A percentile compares a stretch with the other conserved stretches of the same genome.
Evolutionary conservation across 345 rosid genomes (phyloP).

Genomic region (Bretschneidera sinensis): DNA sequence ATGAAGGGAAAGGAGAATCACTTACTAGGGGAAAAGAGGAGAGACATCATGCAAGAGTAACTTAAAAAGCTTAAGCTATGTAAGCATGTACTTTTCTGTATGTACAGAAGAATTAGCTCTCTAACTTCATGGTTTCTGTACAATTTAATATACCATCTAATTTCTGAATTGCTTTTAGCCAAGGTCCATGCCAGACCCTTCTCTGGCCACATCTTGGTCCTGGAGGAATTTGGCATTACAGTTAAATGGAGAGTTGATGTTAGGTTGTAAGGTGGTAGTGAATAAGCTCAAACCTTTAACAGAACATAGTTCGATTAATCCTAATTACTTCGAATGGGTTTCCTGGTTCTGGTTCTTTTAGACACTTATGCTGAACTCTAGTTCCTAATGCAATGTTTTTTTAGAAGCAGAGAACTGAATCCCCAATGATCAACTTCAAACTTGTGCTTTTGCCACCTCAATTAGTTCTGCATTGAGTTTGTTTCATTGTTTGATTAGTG

Average conservation of each 20-base stretch:
- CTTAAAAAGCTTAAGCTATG: not conserved
- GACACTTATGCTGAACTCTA: not conserved
- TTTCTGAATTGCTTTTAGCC: too few relatives aligned
- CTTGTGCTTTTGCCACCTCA: not conserved
- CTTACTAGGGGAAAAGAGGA: not conserved
- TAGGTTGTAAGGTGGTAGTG: too few relatives aligned
- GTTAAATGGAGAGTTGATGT: not conserved
- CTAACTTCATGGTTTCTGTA: too few relatives aligned
- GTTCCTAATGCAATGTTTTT: not conserved
- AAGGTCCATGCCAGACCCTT: too few relatives aligned
- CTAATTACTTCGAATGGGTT: not conserved
- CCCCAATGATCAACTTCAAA: not conserved
- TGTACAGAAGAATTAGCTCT: too few relatives aligned
- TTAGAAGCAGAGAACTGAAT: too few relatives aligned
- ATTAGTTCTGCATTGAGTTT: not conserved
- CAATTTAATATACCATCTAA: too few relatives aligned
- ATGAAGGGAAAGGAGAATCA: too few relatives aligned
- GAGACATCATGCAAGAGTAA: not conserved
- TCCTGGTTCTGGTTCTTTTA: too few relatives aligned
- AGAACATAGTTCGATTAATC: not conserved
- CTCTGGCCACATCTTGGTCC: too few relatives aligned
- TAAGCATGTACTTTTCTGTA: not conserved
- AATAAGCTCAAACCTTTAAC: too few relatives aligned
- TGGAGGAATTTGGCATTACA: too few relatives aligned
- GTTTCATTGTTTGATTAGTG: not conserved